These are phyloP conservation scores for Anethum foeniculum DNA, from an alignment of 140 eudicot species.

Conservation along the genomic window DNA sequence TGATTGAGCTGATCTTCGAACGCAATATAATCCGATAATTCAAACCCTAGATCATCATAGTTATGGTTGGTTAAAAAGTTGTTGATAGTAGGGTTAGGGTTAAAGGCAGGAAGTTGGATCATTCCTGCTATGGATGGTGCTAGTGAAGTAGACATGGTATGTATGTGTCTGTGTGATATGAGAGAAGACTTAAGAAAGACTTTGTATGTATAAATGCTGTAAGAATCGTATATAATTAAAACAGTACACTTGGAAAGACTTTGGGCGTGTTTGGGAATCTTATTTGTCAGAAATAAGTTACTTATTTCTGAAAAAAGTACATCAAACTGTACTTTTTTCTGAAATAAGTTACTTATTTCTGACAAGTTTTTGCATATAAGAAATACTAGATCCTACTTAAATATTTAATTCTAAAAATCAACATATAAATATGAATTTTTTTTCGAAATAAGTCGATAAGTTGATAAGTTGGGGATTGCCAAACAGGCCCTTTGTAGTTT, in stretches of 20 bases:
- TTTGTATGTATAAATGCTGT: background rate
- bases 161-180: background rate
- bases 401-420: no score
- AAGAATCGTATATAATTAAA: background rate
- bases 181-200: background rate
- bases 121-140: background rate
- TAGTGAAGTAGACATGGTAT: constrained; percentile 11
- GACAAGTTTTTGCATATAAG: no score
- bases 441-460: no score
- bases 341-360: no score
- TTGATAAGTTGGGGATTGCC: no score
- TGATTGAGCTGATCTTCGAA: background rate
- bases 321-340: no score
- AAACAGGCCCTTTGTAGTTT: no score
- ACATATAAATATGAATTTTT: no score
- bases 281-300: no score
- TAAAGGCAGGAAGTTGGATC: background rate
- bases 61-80: background rate
- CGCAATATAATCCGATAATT: background rate
- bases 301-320: no score
- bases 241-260: background rate
- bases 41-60: background rate
- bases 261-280: no score
- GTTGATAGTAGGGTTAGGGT: background rate
- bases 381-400: no score